These are phyloP conservation scores for Nicotiana rustica DNA, from an alignment of 305 asterid genomes.

Conservation along the genomic window DNA sequence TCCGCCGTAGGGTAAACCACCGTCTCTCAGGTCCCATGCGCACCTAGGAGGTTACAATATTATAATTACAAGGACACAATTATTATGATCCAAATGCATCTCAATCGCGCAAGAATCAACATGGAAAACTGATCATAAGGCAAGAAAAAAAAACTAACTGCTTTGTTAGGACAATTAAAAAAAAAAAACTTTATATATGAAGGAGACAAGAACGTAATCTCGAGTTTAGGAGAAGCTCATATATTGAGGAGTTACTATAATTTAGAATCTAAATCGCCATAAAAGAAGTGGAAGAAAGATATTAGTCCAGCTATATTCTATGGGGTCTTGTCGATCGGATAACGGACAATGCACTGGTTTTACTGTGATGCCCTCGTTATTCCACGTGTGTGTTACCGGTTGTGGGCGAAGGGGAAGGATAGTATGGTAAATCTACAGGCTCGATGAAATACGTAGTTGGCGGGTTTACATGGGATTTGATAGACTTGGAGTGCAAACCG, in stretches of 20 bases:
- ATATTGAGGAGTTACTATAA: no score
- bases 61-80: neutral
- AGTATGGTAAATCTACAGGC: neutral
- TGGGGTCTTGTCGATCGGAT: neutral
- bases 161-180: neutral
- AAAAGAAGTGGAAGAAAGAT: neutral
- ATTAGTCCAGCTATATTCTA: neutral
- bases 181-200: neutral
- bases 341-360: neutral
- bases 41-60: neutral
- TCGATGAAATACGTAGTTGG: neutral
- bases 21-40: neutral
- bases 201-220: neutral
- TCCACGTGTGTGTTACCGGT: neutral
- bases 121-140: neutral
- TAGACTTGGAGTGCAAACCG: neutral
- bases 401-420: neutral
- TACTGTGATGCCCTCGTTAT: neutral
- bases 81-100: neutral
- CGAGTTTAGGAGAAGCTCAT: neutral
- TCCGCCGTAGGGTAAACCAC: no score
- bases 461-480: constrained; percentile 14
- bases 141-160: neutral
- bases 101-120: neutral
- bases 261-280: constrained; percentile 2